These are phyloP conservation scores for Yarrowia divulgata DNA, from an alignment of 805 yeast genomes.

Conservation along the genomic window DNA sequence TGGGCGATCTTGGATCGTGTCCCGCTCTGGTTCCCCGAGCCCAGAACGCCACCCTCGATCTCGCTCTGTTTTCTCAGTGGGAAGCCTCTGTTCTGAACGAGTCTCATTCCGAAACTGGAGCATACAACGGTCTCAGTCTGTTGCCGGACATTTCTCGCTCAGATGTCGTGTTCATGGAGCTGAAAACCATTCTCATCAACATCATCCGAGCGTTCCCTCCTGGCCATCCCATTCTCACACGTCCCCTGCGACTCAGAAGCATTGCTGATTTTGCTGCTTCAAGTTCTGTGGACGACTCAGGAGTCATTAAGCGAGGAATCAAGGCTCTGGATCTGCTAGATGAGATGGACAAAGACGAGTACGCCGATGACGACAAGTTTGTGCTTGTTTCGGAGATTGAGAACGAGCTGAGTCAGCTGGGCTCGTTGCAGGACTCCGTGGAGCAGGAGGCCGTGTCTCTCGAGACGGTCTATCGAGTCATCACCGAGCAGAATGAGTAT, in stretches of 20 bases:
- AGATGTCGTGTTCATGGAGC: slow-evolving; percentile 50
- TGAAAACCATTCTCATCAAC: slow-evolving; percentile 50
- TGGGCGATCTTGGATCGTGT: slow-evolving; percentile 48
- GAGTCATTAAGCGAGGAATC: slow-evolving; percentile 49
- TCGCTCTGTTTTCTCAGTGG: slow-evolving; percentile 50
- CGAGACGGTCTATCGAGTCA: slow-evolving; percentile 48
- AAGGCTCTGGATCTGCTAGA: slow-evolving; percentile 48
- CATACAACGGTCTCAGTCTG: slow-evolving; percentile 29
- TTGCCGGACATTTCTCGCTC: slow-evolving; percentile 46
- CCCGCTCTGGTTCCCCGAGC: slow-evolving; percentile 48
- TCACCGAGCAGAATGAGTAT: slow-evolving; percentile 52
- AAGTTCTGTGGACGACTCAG: slow-evolving; percentile 44
- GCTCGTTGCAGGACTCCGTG: slow-evolving; percentile 48
- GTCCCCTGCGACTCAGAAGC: slow-evolving; percentile 47
- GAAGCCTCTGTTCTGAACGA: slow-evolving; percentile 48
- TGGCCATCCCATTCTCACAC: slow-evolving; percentile 43
- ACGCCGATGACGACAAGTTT: slow-evolving; percentile 45
- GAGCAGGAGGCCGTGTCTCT: slow-evolving; percentile 48
- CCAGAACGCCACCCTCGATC: slow-evolving; percentile 47
- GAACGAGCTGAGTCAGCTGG: slow-evolving; percentile 50
- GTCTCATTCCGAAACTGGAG: slow-evolving; percentile 39
- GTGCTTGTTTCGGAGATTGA: slow-evolving; percentile 50
- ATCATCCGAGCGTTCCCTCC: slow-evolving; percentile 51
- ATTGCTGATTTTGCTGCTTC: slow-evolving; percentile 50
- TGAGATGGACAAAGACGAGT: slow-evolving; percentile 43